Base-by-base conservation (phyloP, 805 yeast genomes). In the Candida sonorensis region DNA sequence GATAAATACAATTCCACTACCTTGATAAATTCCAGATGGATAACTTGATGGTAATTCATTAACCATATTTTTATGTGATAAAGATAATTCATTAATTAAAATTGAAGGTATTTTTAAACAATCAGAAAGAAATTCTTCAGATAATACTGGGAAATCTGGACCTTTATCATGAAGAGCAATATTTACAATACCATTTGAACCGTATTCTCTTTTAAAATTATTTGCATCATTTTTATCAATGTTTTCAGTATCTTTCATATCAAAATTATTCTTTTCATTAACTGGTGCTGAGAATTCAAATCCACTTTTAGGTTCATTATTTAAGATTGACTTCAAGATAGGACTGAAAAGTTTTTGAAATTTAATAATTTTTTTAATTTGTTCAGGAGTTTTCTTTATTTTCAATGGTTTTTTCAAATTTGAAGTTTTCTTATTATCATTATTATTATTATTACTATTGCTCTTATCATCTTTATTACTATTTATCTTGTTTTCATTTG, bases 1-100 rank as follows among this genome's bases (percentile, higher is more conserved):
- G 28, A 81, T 77, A 35, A 74, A 72, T 0, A 81, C 79, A 17
- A 79, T 74, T 7, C 88, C 90, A 35, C 68, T 61, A 1, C 79
- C 76, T 6, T 36, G 16, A 46, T 69, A 72, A 10, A 67, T 41
- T 11, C 50, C 46, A 26, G 59, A 66, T 0, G 75, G 75, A 27
- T 45, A 47, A 10, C 20, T 7, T 3, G 18, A 16, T 6, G 61
- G 61, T 51, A 80, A 48, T 20, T 55, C 58, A 2, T 51, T 50
- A 14, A 71, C 65, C 12, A 75, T 70, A 27, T 46, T 44, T 8
- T 43, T 37, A 51, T 80, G 87, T 4, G 77, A 65, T 13, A 43
- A 41, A 18, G 52, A 59, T 62, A 80, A 57, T 22, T 62, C 59
- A 1, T 44, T 37, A 21, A 73, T 55, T 45, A 77, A 72, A 0